Base-by-base conservation (phyloP, 192 early-diverging fungal genomes). In the Backusella circina region DNA sequence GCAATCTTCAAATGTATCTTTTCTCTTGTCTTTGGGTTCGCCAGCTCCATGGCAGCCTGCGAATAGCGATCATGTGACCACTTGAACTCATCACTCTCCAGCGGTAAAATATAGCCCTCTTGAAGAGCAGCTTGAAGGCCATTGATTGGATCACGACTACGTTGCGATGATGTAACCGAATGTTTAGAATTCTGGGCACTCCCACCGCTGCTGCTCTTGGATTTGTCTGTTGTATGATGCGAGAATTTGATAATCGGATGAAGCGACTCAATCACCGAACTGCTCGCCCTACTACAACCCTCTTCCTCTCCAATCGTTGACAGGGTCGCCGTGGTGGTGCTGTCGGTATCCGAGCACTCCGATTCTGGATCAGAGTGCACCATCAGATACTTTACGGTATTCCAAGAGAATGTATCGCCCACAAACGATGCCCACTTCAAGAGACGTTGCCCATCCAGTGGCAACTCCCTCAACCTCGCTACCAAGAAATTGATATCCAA, bases 361-460 rank as follows among this genome's bases (percentile, higher is more conserved):
- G 77, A 79, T 13, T 75, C 74, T 35, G 71, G 50, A 73, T 78
- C 77, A 10, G 77, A 67, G 36, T 66, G 32, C 0, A 69, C 9
- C 79, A 80, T 80, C 2, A 80, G 66, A 31, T 74, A 51, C n/a
- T 73, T 77, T 15, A 80, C 75, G 23, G 75, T 70, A 32, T 76
- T 70, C 79, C 79, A 80, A 10, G 79, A 80, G 33, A 80, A 80
- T 2, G 67, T 71, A 36, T 80, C 74, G 10, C 79, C 79, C 2
- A 80, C 74, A 67, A 80, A 80, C 0, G 79, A 76, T 21, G 79
- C 79, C 75, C 75, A 80, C 12, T 76, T 76, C 30, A 80, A 65
- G 41, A 80, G 44, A 8, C 75, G 69, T 74, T 80, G 79, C 5
- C 75, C 67, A 36, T 80, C 79, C 4, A 57, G 15, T 1, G 79